Base-by-base conservation (phyloP, 2,329 filamentous ascomycete species). In the Fusarium xylarioides region DNA sequence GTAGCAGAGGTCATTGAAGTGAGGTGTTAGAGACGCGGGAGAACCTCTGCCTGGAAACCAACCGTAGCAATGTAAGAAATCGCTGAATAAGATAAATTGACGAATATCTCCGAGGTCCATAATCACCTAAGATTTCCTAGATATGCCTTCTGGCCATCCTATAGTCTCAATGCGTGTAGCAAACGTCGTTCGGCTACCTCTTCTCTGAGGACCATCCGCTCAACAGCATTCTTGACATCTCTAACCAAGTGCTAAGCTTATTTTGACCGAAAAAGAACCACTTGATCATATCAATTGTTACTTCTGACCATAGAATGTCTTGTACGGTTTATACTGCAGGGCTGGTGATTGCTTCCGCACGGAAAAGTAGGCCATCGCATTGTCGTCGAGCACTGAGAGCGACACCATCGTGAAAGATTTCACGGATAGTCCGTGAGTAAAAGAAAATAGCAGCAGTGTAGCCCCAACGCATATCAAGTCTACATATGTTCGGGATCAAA, bases 91-190 rank as follows among this genome's bases (percentile, higher is more conserved):
- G 21, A 34, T 50, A 18, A 7, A 5, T 8, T 5, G 2, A 4
- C 1, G 47, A 34, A 14, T 14, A 7, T 7, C 0, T 10, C 5
- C 3, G 16, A 52, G 6, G 21, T 5, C n/a, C 3, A 21, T 4
- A 21, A 9, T 21, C 18, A 37, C 34, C 10, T 21, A 4, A 28
- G 5, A 34, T 19, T 28, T 38, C 14, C 10, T 5, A n/a, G 3
- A 7, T 10, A 28, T 4, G 14, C 7, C 14, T 18, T 37, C 14
- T 5, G 5, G 15, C 0, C 5, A 28, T 5, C 7, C 3, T 11
- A 7, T 16, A 2, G 12, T 38, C 7, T 15, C 7, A 28, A 37
- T n/a, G 0, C 4, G 14, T n/a, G 19, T 37, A 28, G 7, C 14
- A 19, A 28, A 16, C 2, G 4, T 28, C 5, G 19, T 4, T 54